Conservation (phyloP, 2,329 filamentous ascomycete species). For the Neonectria punicea region DNA sequence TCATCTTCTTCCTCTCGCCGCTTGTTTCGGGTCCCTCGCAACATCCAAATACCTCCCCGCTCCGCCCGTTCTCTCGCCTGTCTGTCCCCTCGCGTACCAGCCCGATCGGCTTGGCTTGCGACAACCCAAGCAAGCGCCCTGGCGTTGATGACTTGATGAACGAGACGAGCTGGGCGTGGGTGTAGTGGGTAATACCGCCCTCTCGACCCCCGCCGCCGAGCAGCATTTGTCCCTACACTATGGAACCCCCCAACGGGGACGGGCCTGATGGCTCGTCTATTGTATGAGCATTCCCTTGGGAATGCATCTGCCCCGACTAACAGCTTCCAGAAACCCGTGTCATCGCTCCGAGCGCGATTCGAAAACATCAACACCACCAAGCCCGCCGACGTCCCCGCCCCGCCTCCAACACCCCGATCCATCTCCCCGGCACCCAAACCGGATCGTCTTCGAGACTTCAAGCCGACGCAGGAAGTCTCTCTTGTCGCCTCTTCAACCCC, state of each 20-base stretch:
- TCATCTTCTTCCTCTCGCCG: not conserved
- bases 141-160: constrained; percentile 46
- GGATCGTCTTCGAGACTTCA: constrained; percentile 54
- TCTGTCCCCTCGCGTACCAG: constrained; percentile 8
- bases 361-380: constrained; percentile 69
- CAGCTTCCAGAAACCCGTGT: constrained; percentile 75
- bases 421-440: constrained; percentile 56
- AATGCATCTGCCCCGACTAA: constrained; percentile 37
- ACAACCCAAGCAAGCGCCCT: constrained; percentile 19
- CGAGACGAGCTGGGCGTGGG: constrained; percentile 43
- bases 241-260: constrained; percentile 53
- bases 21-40: constrained; percentile 6
- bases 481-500: constrained; percentile 47
- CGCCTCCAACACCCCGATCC: constrained; percentile 44
- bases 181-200: constrained; percentile 50
- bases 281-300: constrained; percentile 56
- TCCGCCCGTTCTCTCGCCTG: not conserved
- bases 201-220: constrained; percentile 45
- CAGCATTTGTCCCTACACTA: constrained; percentile 41
- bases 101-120: constrained; percentile 20
- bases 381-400: constrained; percentile 32
- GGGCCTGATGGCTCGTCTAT: constrained; percentile 82
- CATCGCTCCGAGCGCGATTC: constrained; percentile 82
- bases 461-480: constrained; percentile 50
- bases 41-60: constrained; percentile 4